Evolutionary conservation across 768 basidiomycete genomes (phyloP).

Genomic region (Pisolithus sp.): DNA sequence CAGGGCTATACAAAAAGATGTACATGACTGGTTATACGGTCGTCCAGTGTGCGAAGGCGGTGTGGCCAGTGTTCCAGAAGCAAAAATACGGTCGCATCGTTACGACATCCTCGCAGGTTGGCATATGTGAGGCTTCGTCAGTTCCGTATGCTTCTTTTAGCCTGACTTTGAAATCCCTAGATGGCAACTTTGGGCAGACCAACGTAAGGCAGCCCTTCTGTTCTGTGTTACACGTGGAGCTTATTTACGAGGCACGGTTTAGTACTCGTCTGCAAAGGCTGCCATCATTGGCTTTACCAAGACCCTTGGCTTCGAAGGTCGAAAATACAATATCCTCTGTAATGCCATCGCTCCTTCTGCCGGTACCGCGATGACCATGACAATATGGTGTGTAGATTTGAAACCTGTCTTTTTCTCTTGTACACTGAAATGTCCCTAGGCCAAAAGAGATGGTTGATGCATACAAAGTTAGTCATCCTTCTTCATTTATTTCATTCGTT

Average conservation of each 20-base stretch:
- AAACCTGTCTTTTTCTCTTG: neutral
- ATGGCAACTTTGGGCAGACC: slow-evolving; percentile 93
- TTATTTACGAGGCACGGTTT: neutral
- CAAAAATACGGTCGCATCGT: slow-evolving; percentile 96
- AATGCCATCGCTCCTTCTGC: slow-evolving; percentile 86
- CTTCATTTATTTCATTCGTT: neutral
- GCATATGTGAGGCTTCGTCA: slow-evolving; percentile 64
- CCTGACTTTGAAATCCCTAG: slow-evolving; percentile 31
- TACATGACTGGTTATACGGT: neutral
- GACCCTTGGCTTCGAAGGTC: slow-evolving; percentile 85
- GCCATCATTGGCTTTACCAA: slow-evolving; percentile 88
- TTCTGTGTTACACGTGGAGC: neutral
- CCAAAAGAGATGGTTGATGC: slow-evolving; percentile 82
- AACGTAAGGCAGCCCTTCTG: slow-evolving; percentile 44
- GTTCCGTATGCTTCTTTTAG: neutral
- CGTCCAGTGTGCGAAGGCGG: slow-evolving; percentile 80
- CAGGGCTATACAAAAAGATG: slow-evolving; percentile 1
- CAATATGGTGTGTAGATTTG: slow-evolving; percentile 46
- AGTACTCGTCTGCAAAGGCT: slow-evolving; percentile 92
- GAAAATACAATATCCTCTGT: slow-evolving; percentile 83
- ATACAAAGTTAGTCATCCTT: slow-evolving; percentile 55
- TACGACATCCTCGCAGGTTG: slow-evolving; percentile 89
- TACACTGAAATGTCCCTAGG: slow-evolving; percentile 32
- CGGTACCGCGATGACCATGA: slow-evolving; percentile 88
- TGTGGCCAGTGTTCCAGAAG: slow-evolving; percentile 95